These are phyloP conservation scores for Kuraishia capsulata DNA, from an alignment of 805 yeast genomes.

Conservation along the genomic window DNA sequence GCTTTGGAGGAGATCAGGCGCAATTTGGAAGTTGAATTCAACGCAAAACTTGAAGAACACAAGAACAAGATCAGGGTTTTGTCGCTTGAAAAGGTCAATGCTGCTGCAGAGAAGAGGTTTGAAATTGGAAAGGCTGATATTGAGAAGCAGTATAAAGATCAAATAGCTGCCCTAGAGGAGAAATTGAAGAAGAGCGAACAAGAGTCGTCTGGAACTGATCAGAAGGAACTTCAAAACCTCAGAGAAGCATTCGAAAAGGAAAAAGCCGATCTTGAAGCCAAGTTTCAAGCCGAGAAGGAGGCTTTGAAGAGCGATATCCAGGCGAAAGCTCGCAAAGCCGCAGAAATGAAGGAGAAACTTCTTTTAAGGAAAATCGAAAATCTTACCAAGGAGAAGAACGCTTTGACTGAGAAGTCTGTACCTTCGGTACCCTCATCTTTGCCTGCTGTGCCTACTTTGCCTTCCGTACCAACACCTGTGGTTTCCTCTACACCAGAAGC, in stretches of 20 bases:
- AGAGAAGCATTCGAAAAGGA: conserved; percentile 3
- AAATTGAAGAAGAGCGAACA: conserved; percentile 3
- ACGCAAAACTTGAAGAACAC: conserved; percentile 2
- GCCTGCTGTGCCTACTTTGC: not conserved
- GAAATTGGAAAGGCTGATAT: conserved; percentile 25
- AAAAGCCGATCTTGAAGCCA: conserved; percentile 11
- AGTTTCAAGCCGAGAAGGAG: conserved; percentile 13
- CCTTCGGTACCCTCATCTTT: not conserved
- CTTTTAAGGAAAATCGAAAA: not conserved
- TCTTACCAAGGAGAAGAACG: not conserved
- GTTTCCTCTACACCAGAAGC: not conserved
- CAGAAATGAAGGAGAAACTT: not conserved
- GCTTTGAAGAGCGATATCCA: not conserved
- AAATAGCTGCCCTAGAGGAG: conserved; percentile 10
- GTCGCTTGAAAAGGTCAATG: conserved; percentile 7
- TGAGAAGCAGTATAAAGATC: conserved; percentile 15
- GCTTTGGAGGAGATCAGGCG: not conserved
- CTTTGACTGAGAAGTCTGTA: not conserved
- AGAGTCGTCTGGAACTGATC: not conserved
- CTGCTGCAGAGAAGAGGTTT: conserved; percentile 20
- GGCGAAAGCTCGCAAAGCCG: not conserved
- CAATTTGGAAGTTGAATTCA: not conserved
- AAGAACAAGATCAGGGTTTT: conserved; percentile 3
- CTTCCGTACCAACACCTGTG: not conserved
- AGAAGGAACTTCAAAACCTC: not conserved